Evolutionary conservation across 2,329 filamentous ascomycete genomes (phyloP).

Genomic region (Microsporum ferrugineum): DNA sequence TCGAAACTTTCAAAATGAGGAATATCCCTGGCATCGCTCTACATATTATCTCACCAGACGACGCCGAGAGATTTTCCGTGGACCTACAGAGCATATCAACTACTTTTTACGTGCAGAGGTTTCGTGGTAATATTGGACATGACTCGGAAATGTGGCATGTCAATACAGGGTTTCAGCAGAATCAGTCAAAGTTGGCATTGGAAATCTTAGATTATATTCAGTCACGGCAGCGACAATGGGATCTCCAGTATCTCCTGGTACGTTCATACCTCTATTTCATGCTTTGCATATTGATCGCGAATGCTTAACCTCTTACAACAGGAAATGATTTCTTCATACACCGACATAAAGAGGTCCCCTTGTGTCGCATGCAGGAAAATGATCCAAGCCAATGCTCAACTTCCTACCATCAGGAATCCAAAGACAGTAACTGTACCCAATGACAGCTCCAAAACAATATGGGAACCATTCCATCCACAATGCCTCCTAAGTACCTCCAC

Average conservation of each 20-base stretch:
- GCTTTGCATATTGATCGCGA: background rate
- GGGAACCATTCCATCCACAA: conserved; percentile 27
- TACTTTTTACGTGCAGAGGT: conserved; percentile 24
- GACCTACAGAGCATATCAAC: conserved; percentile 26
- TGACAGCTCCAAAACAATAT: conserved; percentile 17
- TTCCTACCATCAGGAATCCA: conserved; percentile 29
- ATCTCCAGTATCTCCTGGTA: conserved; percentile 30
- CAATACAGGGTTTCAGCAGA: conserved; percentile 13
- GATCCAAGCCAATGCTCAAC: conserved; percentile 28
- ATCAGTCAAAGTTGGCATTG: conserved; percentile 25
- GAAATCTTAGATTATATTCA: conserved; percentile 28
- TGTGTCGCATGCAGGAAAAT: conserved; percentile 31
- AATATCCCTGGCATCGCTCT: conserved; percentile 23
- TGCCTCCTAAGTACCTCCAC: conserved; percentile 18
- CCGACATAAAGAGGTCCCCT: conserved; percentile 29
- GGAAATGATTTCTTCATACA: conserved; percentile 35
- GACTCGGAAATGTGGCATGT: conserved; percentile 26
- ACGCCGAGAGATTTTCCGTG: conserved; percentile 18
- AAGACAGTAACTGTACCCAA: conserved; percentile 16
- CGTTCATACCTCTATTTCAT: conserved; percentile 5
- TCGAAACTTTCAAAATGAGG: conserved; percentile 23
- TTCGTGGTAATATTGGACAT: conserved; percentile 13
- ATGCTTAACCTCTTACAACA: conserved; percentile 12
- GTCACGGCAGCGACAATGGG: conserved; percentile 28
- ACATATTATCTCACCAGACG: conserved; percentile 16